A percentile compares a stretch with the other conserved stretches of the same genome.
Conservation (phyloP, 2,329 filamentous ascomycete genomes). For the Xylaria sp. region DNA sequence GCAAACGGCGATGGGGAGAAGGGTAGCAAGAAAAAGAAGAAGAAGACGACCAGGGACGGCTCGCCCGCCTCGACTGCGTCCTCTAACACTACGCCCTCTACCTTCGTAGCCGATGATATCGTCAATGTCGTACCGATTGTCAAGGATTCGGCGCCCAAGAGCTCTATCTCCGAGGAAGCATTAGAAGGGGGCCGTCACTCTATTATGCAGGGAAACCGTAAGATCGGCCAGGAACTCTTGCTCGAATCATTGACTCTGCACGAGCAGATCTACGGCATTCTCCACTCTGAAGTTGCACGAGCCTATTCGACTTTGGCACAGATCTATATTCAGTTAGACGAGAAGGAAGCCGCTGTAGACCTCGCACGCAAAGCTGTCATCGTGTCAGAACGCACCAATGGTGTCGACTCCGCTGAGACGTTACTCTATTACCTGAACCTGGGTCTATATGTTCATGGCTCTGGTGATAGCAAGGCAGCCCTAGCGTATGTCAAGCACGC, state of each 20-base stretch:
- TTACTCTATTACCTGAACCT: constrained; percentile 96
- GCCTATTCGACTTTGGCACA: constrained; percentile 96
- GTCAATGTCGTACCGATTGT: constrained; percentile 92
- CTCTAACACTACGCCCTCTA: constrained; percentile 52
- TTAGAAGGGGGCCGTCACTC: constrained; percentile 95
- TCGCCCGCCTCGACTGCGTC: constrained; percentile 55
- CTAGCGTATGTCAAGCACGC: constrained; percentile 90
- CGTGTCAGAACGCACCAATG: constrained; percentile 91
- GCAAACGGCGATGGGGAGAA: constrained; percentile 54
- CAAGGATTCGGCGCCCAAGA: constrained; percentile 92
- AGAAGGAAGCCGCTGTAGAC: constrained; percentile 95
- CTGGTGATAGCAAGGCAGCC: constrained; percentile 87
- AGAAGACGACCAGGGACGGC: constrained; percentile 59
- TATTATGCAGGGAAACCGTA: constrained; percentile 92
- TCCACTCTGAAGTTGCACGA: constrained; percentile 94
- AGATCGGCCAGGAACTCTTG: constrained; percentile 92
- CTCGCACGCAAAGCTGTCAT: constrained; percentile 96
- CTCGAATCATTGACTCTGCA: constrained; percentile 95
- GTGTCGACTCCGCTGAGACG: constrained; percentile 91
- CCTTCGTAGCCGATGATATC: constrained; percentile 84
- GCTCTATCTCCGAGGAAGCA: constrained; percentile 90
- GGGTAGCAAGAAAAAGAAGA: constrained; percentile 68
- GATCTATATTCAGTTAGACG: constrained; percentile 96
- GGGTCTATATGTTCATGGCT: constrained; percentile 90
- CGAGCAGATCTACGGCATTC: constrained; percentile 97